Percentiles rank a stretch among this genome's conserved stretches.
Evolutionary conservation across 768 basidiomycete genomes (phyloP).

Genomic region (Pisolithus tinctorius): DNA sequence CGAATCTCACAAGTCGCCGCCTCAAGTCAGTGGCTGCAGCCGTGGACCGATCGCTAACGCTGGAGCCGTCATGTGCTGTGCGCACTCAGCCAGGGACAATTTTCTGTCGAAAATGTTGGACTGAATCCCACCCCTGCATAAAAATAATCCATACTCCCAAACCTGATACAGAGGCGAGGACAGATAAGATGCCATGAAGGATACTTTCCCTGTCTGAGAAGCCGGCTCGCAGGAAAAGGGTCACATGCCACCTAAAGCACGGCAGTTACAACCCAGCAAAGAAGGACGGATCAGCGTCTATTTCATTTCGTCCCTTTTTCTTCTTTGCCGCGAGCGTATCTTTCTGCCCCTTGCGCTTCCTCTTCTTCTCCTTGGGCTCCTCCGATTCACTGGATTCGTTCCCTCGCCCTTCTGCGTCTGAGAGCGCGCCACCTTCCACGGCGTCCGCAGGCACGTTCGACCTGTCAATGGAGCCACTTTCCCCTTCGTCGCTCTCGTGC

Average conservation of each 20-base stretch:
- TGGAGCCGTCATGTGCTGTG: too few species aligned
- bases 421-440: not conserved
- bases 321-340: slow-evolving; percentile 42
- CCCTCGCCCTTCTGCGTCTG: slow-evolving; percentile 11
- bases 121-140: too few species aligned
- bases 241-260: not conserved
- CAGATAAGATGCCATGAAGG: too few species aligned
- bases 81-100: too few species aligned
- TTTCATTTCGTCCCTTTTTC: slow-evolving; percentile 49
- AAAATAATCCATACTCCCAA: too few species aligned
- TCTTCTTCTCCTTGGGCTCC: slow-evolving; percentile 36
- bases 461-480: slow-evolving; percentile 1
- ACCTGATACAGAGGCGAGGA: too few species aligned
- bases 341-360: slow-evolving; percentile 51
- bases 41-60: too few species aligned
- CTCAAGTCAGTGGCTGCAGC: too few species aligned
- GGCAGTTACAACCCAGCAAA: slow-evolving; percentile 52
- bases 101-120: too few species aligned
- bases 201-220: too few species aligned
- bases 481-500: slow-evolving; percentile 13
- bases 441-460: slow-evolving; percentile 10
- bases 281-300: slow-evolving; percentile 54
- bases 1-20: too few species aligned
- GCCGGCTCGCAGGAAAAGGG: not conserved
- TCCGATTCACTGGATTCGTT: slow-evolving; percentile 24